Percentiles rank a stretch among this genome's conserved stretches.
These are phyloP conservation scores for Lentinula edodes DNA, from an alignment of 768 basidiomycete genomes.

Conservation along the genomic window DNA sequence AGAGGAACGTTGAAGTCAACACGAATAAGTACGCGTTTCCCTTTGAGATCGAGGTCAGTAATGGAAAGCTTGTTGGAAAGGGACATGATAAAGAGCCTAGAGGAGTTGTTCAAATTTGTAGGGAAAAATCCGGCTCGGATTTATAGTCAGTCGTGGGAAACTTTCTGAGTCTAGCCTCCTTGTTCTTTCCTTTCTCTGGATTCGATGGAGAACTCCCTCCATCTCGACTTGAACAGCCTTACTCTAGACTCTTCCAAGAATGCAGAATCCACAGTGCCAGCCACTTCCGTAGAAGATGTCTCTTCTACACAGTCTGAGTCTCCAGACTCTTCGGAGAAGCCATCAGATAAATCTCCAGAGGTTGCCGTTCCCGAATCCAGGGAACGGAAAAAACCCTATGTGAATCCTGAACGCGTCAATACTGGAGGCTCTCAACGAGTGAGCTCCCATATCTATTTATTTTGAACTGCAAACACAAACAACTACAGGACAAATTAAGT, in stretches of 20 bases:
- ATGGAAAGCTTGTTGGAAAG: conserved; percentile 93
- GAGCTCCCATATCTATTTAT: conserved; percentile 16
- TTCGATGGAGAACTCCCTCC: conserved; percentile 55
- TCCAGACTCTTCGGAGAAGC: conserved; percentile 6
- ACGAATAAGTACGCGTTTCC: conserved; percentile 86
- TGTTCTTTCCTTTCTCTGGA: background rate
- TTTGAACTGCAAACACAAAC: background rate
- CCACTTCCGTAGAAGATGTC: conserved; percentile 5
- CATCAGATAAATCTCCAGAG: conserved; percentile 9
- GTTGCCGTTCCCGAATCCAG: conserved; percentile 13
- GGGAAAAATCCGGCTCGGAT: background rate
- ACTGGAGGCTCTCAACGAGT: conserved; percentile 76
- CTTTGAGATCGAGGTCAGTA: conserved; percentile 83
- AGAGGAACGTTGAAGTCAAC: conserved; percentile 97
- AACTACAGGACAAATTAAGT: conserved; percentile 56
- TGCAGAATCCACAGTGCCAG: background rate
- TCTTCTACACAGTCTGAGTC: conserved; percentile 2
- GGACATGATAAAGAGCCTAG: conserved; percentile 50
- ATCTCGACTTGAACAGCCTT: conserved; percentile 59
- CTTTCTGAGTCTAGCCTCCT: background rate
- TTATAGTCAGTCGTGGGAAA: background rate
- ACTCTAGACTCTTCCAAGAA: conserved; percentile 26
- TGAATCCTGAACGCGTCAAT: conserved; percentile 80
- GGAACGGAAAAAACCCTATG: conserved; percentile 47
- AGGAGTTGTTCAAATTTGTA: background rate